Percentiles rank a stretch among this genome's conserved stretches.
phyloP scores from a whole-genome alignment of 2,329 filamentous ascomycete genomes.

The Shiraia sp. region DNA sequence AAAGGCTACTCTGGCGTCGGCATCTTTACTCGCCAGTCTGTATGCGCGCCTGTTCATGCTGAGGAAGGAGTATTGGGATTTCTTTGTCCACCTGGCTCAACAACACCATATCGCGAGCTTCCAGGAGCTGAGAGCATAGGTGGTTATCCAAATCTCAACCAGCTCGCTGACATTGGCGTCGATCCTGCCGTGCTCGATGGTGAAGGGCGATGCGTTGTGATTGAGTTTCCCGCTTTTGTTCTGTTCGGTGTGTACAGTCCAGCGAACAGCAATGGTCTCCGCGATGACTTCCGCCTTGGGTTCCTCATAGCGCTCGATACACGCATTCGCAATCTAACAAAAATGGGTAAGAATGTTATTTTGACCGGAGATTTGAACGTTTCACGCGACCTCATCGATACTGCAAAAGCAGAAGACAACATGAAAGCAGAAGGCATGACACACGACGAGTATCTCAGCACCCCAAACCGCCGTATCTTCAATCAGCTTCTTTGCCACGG shows the following conservation, averaged over 20 bases:
- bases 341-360: constrained; percentile 81
- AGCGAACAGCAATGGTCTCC: constrained; percentile 80
- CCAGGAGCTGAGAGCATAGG: constrained; percentile 78
- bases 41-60: constrained; percentile 82
- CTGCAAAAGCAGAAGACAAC: constrained; percentile 71
- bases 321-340: constrained; percentile 80
- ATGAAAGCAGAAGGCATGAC: constrained; percentile 72
- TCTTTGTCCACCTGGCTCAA: constrained; percentile 72
- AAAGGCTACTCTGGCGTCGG: constrained; percentile 92
- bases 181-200: constrained; percentile 79
- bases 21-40: constrained; percentile 88
- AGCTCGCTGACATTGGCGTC: constrained; percentile 63
- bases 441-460: constrained; percentile 71
- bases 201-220: constrained; percentile 85
- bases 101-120: constrained; percentile 73
- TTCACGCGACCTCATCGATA: constrained; percentile 69
- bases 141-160: constrained; percentile 75
- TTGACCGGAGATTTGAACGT: constrained; percentile 91
- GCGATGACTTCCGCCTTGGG: constrained; percentile 78
- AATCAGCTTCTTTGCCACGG: constrained; percentile 83
- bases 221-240: constrained; percentile 95
- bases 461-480: constrained; percentile 74
- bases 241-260: constrained; percentile 91
- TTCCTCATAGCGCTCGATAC: constrained; percentile 82
- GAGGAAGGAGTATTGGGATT: constrained; percentile 93